Base-by-base conservation (phyloP, 768 basidiomycete species). In the Phlegmacium glaucopus region DNA sequence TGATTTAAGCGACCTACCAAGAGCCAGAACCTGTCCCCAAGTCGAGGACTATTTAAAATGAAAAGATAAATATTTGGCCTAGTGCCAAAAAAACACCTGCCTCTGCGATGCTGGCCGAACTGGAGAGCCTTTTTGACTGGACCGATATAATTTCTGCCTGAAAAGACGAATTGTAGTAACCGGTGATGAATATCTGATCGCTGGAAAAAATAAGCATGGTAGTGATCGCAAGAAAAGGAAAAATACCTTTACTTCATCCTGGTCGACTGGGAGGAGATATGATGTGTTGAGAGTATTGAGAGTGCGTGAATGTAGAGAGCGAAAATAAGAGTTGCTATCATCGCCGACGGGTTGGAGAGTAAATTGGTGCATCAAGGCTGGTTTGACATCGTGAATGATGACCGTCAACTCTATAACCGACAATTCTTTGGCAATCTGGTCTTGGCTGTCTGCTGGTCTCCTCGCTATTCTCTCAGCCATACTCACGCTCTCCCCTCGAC, bases 211-310 rank as follows among this genome's bases (percentile, higher is more conserved):
- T 28, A 26, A 34, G 39, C 4, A 11, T 12, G 17, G 25, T 29
- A 47, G 38, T 8, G n/a, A 45, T 40, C 44, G 22, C 34, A 40
- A 36, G 8, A 36, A 51, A 28, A 48, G 39, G 42, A 28, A 8
- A 40, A 63, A 52, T 55, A 83, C 84, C 61, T 76, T 77, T 56
- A 81, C 68, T 68, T 86, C 85, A 42, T 85, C 84, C 27, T 73
- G 64, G 62, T 87, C 85, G 4, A 76, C 79, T 29, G 85, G 85
- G 45, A 87, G 76, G 63, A 82, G 67, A 59, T 87, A 87, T 8
- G 68, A 66, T 17, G 58, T 57, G 52, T 79, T 83, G 57, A 85
- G 65, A 15, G 70, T 69, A 57, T 78, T 83, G 63, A 85, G 72
- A 38, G 64, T 69, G 39, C 83, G 73, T 27, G 74, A 78, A 61